Evolutionary conservation across 2,329 filamentous ascomycete species (phyloP).

Genomic region (Hortaea werneckii): DNA sequence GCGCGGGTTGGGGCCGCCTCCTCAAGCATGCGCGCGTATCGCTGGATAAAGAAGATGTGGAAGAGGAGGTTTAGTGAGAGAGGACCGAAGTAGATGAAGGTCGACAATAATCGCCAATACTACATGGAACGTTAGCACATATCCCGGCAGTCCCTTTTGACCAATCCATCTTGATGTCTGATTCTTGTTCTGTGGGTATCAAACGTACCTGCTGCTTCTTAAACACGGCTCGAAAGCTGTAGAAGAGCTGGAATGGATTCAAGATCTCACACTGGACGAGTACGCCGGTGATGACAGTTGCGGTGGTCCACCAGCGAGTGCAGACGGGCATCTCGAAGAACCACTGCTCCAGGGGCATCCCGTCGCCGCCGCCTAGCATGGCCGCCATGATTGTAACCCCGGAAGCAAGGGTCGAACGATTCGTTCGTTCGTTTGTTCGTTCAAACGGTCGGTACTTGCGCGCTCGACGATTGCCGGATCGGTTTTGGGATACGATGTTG

Average conservation of each 20-base stretch:
- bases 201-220: slow-evolving; percentile 71
- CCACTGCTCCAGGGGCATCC: slow-evolving; percentile 84
- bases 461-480: too few relatives aligned
- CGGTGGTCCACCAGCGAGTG: slow-evolving; percentile 93
- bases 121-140: slow-evolving; percentile 27
- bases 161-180: neutral
- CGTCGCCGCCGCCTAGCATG: slow-evolving; percentile 31
- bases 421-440: too few relatives aligned
- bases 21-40: slow-evolving; percentile 89
- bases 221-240: slow-evolving; percentile 88
- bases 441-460: too few relatives aligned
- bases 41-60: slow-evolving; percentile 96
- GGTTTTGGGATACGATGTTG: too few relatives aligned
- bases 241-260: slow-evolving; percentile 91
- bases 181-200: neutral
- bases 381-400: slow-evolving; percentile 33
- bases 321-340: slow-evolving; percentile 98
- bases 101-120: slow-evolving; percentile 96
- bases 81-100: slow-evolving; percentile 95
- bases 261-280: slow-evolving; percentile 89
- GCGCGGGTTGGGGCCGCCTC: slow-evolving; percentile 90
- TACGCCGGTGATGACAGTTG: slow-evolving; percentile 75
- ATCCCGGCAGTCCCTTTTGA: neutral
- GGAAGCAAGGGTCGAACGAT: neutral
- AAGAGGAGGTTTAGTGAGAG: slow-evolving; percentile 90